These are phyloP conservation scores for Centella asiatica DNA, from an alignment of 129 eudicot genomes.

Conservation along the genomic window DNA sequence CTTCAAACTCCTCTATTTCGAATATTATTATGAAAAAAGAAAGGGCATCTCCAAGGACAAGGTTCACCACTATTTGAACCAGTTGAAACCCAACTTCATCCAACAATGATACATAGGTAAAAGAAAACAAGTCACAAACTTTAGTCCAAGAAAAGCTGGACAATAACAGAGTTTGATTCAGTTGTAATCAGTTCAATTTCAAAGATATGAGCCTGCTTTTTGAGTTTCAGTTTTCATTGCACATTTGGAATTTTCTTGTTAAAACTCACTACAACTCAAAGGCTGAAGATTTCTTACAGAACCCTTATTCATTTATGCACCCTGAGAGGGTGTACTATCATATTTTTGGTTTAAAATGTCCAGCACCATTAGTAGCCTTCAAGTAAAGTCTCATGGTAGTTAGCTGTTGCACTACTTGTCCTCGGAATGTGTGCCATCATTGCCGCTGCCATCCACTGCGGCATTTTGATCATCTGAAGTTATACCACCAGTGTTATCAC, in stretches of 20 bases:
- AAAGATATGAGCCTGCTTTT: not conserved
- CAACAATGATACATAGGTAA: too few relatives aligned
- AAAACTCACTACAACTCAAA: not conserved
- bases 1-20: too few relatives aligned
- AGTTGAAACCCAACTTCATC: too few relatives aligned
- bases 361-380: not conserved
- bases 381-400: not conserved
- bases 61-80: too few relatives aligned
- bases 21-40: too few relatives aligned
- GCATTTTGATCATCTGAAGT: conserved; percentile 24
- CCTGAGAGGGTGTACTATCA: not conserved
- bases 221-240: not conserved
- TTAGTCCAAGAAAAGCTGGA: too few relatives aligned
- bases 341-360: not conserved
- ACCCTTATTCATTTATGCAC: conserved; percentile 3
- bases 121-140: too few relatives aligned
- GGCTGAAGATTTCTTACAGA: not conserved
- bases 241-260: not conserved
- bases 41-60: too few relatives aligned
- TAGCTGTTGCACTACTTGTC: not conserved
- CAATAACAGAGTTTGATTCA: not conserved
- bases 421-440: conserved; percentile 1
- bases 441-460: conserved; percentile 17
- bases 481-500: conserved; percentile 13
- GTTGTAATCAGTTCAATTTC: not conserved